phyloP scores from a whole-genome alignment of 1,139 yeast genomes.

The Hyphopichia wangnamkhiaoensis region DNA sequence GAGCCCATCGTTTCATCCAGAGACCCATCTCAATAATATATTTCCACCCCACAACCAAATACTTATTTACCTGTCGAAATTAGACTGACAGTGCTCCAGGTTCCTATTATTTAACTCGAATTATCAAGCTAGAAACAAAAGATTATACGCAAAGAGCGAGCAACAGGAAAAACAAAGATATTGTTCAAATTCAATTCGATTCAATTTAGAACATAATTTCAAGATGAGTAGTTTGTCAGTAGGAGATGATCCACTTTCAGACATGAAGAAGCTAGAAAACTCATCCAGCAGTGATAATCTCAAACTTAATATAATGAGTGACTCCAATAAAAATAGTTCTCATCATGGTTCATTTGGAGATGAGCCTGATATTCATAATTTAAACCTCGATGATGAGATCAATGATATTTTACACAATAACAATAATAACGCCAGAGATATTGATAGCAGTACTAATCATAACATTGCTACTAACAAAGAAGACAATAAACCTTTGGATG shows the following conservation, averaged over 20 bases:
- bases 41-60: too few species aligned
- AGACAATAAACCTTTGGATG: neutral
- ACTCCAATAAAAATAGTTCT: neutral
- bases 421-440: neutral
- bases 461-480: too few species aligned
- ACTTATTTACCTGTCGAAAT: too few species aligned
- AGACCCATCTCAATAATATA: too few species aligned
- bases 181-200: too few species aligned
- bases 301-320: constrained; percentile 5
- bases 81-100: too few species aligned
- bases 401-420: constrained; percentile 9
- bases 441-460: too few species aligned
- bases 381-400: constrained; percentile 10
- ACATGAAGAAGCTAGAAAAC: constrained; percentile 4
- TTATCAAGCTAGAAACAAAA: too few species aligned
- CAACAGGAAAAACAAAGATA: neutral
- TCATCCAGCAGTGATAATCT: constrained; percentile 4
- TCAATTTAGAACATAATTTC: too few species aligned
- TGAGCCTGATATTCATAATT: constrained; percentile 2
- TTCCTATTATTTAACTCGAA: too few species aligned
- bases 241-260: constrained; percentile 10
- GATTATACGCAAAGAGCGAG: neutral
- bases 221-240: constrained; percentile 13
- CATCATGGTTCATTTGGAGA: constrained; percentile 1
- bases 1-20: neutral